These are phyloP conservation scores for Cucumis cinereus DNA, from an alignment of 306 rosid species.

Conservation along the genomic window DNA sequence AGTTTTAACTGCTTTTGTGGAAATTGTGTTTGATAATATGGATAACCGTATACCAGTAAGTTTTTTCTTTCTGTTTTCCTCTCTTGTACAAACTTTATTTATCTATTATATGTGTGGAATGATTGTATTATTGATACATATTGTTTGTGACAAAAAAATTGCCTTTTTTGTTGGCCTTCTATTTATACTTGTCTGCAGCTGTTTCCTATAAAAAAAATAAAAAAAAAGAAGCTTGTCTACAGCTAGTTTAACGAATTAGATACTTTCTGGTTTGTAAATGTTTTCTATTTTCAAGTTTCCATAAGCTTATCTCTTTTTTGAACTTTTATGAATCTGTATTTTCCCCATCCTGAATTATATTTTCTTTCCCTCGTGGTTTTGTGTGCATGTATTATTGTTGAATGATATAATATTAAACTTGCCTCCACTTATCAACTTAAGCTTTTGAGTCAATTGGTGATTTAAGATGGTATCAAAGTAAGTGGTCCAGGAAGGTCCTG, in stretches of 20 bases:
- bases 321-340: background rate
- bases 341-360: background rate
- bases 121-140: background rate
- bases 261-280: background rate
- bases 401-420: too few species aligned
- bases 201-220: too few species aligned
- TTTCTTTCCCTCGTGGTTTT: background rate
- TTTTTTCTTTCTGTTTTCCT: background rate
- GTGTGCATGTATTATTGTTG: background rate
- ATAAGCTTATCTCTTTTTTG: background rate
- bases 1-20: conserved; percentile 87
- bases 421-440: too few species aligned
- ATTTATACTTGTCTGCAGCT: background rate
- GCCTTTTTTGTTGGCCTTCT: background rate
- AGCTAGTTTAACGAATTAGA: background rate
- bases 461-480: too few species aligned
- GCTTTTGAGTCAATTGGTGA: too few species aligned
- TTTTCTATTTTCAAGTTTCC: background rate
- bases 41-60: conserved; percentile 96
- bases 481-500: too few species aligned
- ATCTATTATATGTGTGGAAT: background rate
- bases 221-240: too few species aligned
- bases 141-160: background rate
- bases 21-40: conserved; percentile 90
- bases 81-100: background rate